A percentile compares a stretch with the other conserved stretches of the same genome.
These are phyloP conservation scores for Fraxinus nigra DNA, from an alignment of 305 asterid genomes.

Conservation along the genomic window DNA sequence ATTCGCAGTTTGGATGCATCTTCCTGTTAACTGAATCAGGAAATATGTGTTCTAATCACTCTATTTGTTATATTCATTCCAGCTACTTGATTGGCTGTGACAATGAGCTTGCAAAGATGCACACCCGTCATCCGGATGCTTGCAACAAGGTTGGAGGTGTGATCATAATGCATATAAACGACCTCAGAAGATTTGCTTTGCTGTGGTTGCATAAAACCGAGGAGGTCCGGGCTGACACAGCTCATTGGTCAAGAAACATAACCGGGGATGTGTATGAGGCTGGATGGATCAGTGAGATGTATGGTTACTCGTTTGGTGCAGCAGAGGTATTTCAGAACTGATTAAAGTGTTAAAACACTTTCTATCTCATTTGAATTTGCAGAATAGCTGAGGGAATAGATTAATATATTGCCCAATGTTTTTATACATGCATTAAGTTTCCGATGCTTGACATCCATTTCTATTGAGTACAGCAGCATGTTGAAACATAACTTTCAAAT, in stretches of 20 bases:
- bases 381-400: not conserved
- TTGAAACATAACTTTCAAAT: not conserved
- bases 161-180: slow-evolving; percentile 78
- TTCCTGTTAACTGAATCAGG: not conserved
- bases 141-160: slow-evolving; percentile 98
- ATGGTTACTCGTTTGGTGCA: slow-evolving; percentile 95
- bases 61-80: slow-evolving; percentile 21
- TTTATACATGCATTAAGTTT: not conserved
- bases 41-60: not conserved
- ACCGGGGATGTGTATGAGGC: slow-evolving; percentile 92
- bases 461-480: not conserved
- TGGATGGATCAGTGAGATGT: slow-evolving; percentile 99
- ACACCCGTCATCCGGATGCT: slow-evolving; percentile 78
- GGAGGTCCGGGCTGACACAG: slow-evolving; percentile 85
- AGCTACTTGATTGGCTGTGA: slow-evolving; percentile 96
- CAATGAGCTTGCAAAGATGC: slow-evolving; percentile 83
- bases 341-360: not conserved
- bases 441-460: not conserved
- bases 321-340: slow-evolving; percentile 63
- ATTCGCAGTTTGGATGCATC: not conserved
- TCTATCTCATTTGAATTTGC: not conserved
- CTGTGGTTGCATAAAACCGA: slow-evolving; percentile 93
- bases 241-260: slow-evolving; percentile 78
- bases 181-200: slow-evolving; percentile 72
- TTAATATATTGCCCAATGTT: not conserved